Percentiles rank a stretch among this genome's conserved stretches.
phyloP scores from a whole-genome alignment of 176 grass and related monocot species.

The Oryza meridionalis region DNA sequence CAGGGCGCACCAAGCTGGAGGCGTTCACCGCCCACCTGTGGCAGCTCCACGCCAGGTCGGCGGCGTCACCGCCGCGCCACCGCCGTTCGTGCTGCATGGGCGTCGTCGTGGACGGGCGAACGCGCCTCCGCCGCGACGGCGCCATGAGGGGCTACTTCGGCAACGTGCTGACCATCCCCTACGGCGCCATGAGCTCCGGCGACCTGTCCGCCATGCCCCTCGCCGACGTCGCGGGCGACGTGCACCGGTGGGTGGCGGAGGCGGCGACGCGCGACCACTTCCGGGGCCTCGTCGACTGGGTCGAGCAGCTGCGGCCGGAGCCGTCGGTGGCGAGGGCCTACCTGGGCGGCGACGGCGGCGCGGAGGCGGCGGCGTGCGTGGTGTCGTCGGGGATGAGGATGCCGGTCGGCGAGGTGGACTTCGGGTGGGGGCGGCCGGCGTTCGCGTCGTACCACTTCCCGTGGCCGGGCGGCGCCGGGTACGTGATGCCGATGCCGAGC shows the following conservation, averaged over 20 bases:
- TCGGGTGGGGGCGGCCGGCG: slow-evolving; percentile 65
- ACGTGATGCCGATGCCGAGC: slow-evolving; percentile 82
- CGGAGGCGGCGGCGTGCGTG: slow-evolving; percentile 37
- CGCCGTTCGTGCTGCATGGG: slow-evolving; percentile 55
- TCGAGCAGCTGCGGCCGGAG: slow-evolving; percentile 58
- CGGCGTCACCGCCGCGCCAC: slow-evolving; percentile 9
- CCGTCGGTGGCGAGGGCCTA: slow-evolving; percentile 50
- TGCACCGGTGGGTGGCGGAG: slow-evolving; percentile 56
- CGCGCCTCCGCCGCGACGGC: slow-evolving; percentile 36
- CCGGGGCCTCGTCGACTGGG: slow-evolving; percentile 58
- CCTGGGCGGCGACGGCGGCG: slow-evolving; percentile 16
- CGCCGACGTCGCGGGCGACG: slow-evolving; percentile 53
- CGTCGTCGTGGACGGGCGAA: slow-evolving; percentile 62
- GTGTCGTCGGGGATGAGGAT: slow-evolving; percentile 65
- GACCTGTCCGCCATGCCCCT: slow-evolving; percentile 42
- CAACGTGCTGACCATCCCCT: slow-evolving; percentile 63
- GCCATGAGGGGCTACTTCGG: slow-evolving; percentile 63
- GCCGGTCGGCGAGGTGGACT: slow-evolving; percentile 54
- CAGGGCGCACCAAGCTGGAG: slow-evolving; percentile 54
- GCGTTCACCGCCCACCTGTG: slow-evolving; percentile 72
- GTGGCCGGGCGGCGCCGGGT: slow-evolving; percentile 57
- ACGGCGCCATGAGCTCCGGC: slow-evolving; percentile 27
- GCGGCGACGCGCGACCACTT: slow-evolving; percentile 61
- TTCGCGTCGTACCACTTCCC: slow-evolving; percentile 82
- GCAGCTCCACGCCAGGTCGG: slow-evolving; percentile 55